phyloP scores from a whole-genome alignment of 768 basidiomycete species.

The Austroboletus eburneus region DNA sequence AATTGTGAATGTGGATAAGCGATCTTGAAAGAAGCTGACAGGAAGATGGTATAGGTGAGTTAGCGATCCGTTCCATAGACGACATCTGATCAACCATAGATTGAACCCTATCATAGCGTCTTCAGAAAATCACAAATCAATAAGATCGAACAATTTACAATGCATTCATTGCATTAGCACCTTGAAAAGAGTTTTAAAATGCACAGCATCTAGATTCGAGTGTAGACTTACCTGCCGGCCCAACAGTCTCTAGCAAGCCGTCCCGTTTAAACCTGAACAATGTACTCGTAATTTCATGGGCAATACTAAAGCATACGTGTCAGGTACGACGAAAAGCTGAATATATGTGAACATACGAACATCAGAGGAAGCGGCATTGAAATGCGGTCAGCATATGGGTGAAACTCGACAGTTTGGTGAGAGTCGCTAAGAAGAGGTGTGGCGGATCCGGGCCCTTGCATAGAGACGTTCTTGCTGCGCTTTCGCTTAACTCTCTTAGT shows the following conservation, averaged over 20 bases:
- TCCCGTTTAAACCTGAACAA: slow-evolving; percentile 75
- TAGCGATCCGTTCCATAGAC: slow-evolving; percentile 87
- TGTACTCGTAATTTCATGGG: slow-evolving; percentile 69
- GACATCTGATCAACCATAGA: slow-evolving; percentile 83
- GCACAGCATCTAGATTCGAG: neutral
- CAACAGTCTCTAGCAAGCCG: slow-evolving; percentile 83
- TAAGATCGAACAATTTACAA: slow-evolving; percentile 39
- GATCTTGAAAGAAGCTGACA: slow-evolving; percentile 46
- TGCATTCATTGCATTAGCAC: slow-evolving; percentile 71
- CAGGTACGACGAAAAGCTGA: neutral
- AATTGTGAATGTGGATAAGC: neutral
- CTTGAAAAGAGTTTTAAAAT: slow-evolving; percentile 32
- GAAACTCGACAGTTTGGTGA: slow-evolving; percentile 57
- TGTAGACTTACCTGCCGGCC: slow-evolving; percentile 65
- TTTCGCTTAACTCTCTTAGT: slow-evolving; percentile 70
- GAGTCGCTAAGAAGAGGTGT: slow-evolving; percentile 63
- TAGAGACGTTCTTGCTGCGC: slow-evolving; percentile 57
- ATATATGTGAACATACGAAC: slow-evolving; percentile 35
- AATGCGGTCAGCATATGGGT: slow-evolving; percentile 50
- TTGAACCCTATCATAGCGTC: slow-evolving; percentile 51
- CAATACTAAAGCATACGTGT: slow-evolving; percentile 47
- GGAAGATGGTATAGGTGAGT: slow-evolving; percentile 76
- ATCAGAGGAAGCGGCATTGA: slow-evolving; percentile 81
- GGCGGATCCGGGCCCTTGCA: slow-evolving; percentile 29
- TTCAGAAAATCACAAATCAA: slow-evolving; percentile 5